Evolutionary conservation across 495 filamentous ascomycete species (phyloP), one percentile per base, ranked within the genome.

Genomic region (Neurospora africana): DNA sequence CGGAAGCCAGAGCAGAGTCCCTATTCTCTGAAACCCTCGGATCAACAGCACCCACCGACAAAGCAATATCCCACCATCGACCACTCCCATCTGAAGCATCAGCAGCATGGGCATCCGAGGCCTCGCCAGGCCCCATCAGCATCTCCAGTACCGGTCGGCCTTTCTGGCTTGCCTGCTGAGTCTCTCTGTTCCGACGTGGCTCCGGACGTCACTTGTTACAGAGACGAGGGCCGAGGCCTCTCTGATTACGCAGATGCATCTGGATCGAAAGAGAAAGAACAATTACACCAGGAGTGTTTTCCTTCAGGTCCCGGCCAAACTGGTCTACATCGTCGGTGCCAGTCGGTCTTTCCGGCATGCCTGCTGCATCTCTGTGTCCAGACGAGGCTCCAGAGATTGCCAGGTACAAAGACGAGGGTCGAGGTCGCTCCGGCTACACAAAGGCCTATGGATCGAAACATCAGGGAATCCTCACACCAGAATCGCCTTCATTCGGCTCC

Each of bases 41-140:
- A 0, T 47, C n/a, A 53, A 53, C 4, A 47, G 10, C 2, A 47
- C 43, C 8, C 1, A 11, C 4, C 43, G 5, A 0, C 5, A 0
- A 13, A 1, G 0, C n/a, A 21, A 2, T 23, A 21, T 5, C n/a
- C n/a, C 4, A 4, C n/a, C 9, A 47, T 0, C n/a, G 7, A 1
- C n/a, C 10, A 9, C 3, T 47, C 9, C 5, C 9, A 23, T 4
- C 1, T 13, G 19, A 21, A 47, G 19, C 43, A 47, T 11, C 3
- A 21, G 23, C 4, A 0, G 44, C 44, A 23, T 11, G 5, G 44
- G n/a, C 44, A 53, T 13, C 44, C 44, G 4, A 4, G 0, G 4
- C 10, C 44, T 23, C 3, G 0, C 4, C n/a, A 21, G n/a, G 2
- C n/a, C 0, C n/a, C 4, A 1, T 23, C 43, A 23, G 4, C 10